Base-by-base conservation (phyloP, 2,329 filamentous ascomycete genomes). In the Dryadomyces quercivorus region DNA sequence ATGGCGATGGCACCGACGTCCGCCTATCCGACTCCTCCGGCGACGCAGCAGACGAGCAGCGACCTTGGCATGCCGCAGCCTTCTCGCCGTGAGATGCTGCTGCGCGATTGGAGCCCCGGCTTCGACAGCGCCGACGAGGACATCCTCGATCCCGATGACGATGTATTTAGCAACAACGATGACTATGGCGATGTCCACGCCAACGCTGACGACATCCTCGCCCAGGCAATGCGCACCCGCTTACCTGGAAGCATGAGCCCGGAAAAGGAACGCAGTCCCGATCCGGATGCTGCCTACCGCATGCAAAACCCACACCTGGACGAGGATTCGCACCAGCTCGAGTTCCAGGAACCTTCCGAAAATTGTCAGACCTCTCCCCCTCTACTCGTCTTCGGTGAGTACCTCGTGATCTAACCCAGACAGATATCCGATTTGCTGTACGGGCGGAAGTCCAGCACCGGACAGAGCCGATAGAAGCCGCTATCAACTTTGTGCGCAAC, bases 401-500 rank as follows among this genome's bases (percentile, higher is more conserved):
- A 31, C 26, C 26, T 31, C 26, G 26, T 31, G 8, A 16, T 55
- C 53, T 47, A 31, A 40, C 47, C n/a, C n/a, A 26, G 1, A 16
- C 50, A 93, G 89, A 92, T 70, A 88, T 95, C 63, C 87, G 90
- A 60, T 91, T 96, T 69, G 86, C 88, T 52, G 77, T 95, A 58
- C 83, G 87, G 62, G 87, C 90, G 58, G 90, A 95, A 72, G 86
- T 94, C 34, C 87, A 92, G 64, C 90, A 95, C 64, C 82, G 86
- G 55, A 88, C 85, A 49, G 88, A 92, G 64, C 88, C 88, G 15
- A 86, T 95, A 61, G 88, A 94, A 64, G 78, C 85, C 18, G 77
- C 80, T 47, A 75, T 91, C 61, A 76, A 73, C 53, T 84, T 82
- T 57, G 61, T 89, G 56, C 81, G 80, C 59, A 74, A 70, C 57